These are phyloP conservation scores for Lentinula aciculospora DNA, from an alignment of 768 basidiomycete genomes.

Conservation along the genomic window DNA sequence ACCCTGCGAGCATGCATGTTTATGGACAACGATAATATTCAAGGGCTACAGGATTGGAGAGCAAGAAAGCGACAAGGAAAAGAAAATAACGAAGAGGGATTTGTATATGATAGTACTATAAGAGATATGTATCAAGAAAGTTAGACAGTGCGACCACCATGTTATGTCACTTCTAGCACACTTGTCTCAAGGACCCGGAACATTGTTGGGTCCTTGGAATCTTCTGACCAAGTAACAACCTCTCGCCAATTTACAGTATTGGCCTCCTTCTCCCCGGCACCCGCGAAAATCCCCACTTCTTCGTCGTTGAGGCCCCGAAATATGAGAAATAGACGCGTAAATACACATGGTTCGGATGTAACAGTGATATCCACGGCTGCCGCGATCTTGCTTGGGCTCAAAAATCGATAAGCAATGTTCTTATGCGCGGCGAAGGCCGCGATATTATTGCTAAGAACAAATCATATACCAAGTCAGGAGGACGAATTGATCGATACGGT, in stretches of 20 bases:
- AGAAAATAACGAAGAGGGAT: background rate
- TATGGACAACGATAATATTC: background rate
- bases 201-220: constrained; percentile 64
- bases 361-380: constrained; percentile 85
- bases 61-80: background rate
- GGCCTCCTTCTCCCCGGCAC: constrained; percentile 83
- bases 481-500: background rate
- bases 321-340: constrained; percentile 82
- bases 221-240: constrained; percentile 74
- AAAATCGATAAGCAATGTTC: constrained; percentile 88
- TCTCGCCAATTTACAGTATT: constrained; percentile 78
- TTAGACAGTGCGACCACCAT: background rate
- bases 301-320: constrained; percentile 81
- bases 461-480: background rate
- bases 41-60: background rate
- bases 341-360: constrained; percentile 74
- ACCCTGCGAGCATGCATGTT: background rate
- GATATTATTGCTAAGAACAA: constrained; percentile 59
- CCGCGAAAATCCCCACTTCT: constrained; percentile 67
- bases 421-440: constrained; percentile 69
- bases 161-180: constrained; percentile 64
- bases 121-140: background rate
- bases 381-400: constrained; percentile 72
- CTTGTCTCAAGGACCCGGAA: constrained; percentile 81
- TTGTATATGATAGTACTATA: background rate